Base-by-base conservation (phyloP, 2,329 filamentous ascomycete species). In the Dactylellina sp. region DNA sequence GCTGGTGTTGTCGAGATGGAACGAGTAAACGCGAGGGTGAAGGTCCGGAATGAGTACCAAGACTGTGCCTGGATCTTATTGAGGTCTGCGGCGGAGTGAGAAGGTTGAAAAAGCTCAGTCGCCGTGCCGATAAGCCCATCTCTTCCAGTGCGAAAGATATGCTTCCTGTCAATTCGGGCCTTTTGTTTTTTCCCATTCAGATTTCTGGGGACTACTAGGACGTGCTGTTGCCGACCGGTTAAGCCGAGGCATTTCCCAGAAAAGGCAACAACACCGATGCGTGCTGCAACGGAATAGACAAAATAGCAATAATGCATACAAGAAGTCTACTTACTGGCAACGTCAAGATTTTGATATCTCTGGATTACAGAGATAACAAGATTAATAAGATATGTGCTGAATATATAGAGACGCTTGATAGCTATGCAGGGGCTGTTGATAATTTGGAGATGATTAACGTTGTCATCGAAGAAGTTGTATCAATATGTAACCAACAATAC, bases 181-280 rank as follows among this genome's bases (percentile, higher is more conserved):
- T 40, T 40, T 14, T 40, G 6, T 14, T 40, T 40, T 40, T 40
- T 16, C 16, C 16, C 16, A 5, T 22, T 46, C 53, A 32, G 5
- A 32, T 32, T 32, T 32, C 4, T 5, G 9, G 5, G 28, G 28
- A 5, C 9, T 22, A 5, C 44, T 20, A 4, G 44, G 7, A 20
- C 22, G 39, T 14, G 5, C 28, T 28, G 52, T 49, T 50, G 25
- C 49, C 68, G 68, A 55, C 53, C 55, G 53, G 55, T 66, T 74
- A 40, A 66, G 61, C 70, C 70, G 70, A 74, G 70, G 70, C 70
- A 61, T 55, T 50, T 66, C 47, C 60, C 61, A 28, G 6, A 57
- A 47, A 24, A n/a, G 37, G 32, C 6, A 39, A 72, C 55, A 60
- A 24, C 68, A 37, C 39, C 59, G 53, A 35, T 24, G 18, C 9